phyloP scores from a whole-genome alignment of 2,329 filamentous ascomycete genomes.

The Xylaria sp. region DNA sequence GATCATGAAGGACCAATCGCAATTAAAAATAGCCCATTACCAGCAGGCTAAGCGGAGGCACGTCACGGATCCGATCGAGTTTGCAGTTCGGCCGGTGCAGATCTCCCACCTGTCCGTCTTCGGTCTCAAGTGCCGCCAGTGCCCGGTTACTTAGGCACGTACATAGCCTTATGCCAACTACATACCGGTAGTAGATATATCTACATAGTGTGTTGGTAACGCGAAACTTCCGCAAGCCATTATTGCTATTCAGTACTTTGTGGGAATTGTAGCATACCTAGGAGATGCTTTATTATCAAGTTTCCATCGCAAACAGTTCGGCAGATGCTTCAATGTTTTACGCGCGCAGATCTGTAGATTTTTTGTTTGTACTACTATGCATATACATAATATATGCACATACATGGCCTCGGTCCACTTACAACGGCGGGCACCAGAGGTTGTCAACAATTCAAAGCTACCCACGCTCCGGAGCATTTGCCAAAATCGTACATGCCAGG shows the following conservation, averaged over 20 bases:
- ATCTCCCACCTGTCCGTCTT: slow-evolving; percentile 14
- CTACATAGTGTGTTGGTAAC: no score
- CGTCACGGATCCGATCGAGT: slow-evolving; percentile 22
- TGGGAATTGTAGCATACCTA: no score
- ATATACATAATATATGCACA: no score
- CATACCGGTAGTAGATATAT: no score
- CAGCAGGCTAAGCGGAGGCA: slow-evolving; percentile 2
- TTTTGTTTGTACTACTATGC: background rate
- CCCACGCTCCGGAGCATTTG: slow-evolving; percentile 24
- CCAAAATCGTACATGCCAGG: slow-evolving; percentile 29
- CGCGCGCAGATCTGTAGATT: no score
- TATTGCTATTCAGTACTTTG: no score
- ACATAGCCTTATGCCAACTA: no score
- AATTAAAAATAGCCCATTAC: background rate
- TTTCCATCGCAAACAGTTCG: background rate
- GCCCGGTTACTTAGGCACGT: background rate
- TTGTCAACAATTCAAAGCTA: background rate
- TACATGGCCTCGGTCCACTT: background rate
- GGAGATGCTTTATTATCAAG: no score
- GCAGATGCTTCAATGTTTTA: background rate
- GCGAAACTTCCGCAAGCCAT: no score
- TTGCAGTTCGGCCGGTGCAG: slow-evolving; percentile 22
- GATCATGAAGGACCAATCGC: slow-evolving; percentile 14
- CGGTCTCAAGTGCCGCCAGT: background rate
- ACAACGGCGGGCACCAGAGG: background rate